Evolutionary conservation across 805 yeast species (phyloP), one percentile per base, ranked within the genome.

Genomic region (Teunomyces atbi): DNA sequence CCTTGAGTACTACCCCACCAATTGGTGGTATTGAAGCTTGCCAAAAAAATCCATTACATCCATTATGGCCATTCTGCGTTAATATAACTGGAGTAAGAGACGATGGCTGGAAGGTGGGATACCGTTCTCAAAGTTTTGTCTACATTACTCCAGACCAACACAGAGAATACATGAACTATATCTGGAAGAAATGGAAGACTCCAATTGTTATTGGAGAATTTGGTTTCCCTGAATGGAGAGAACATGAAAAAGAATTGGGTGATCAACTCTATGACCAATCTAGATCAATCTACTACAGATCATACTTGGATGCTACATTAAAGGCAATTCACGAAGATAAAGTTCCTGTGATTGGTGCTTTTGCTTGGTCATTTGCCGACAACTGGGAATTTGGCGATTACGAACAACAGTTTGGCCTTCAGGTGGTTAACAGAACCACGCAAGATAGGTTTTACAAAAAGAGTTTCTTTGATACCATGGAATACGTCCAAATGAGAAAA

Each of bases 321-420:
- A 54, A 61, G 23, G 59, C 59, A 19, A 47, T 48, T 27, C 41
- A 59, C 29, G 52, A 53, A 15, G 68, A 63, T 45, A 50, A 51
- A 2, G 64, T 66, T 20, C 51, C 58, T 5, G 52, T 66, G 18
- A 52, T 54, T n/a, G 69, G 69, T 6, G 61, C 64, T 11, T 55
- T 64, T 40, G 64, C 65, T 3, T 66, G 71, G 72, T 55, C 64
- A n/a, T 53, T 58, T 41, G 55, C 58, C 23, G 72, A 67, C 47
- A 61, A 65, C 48, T 57, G 64, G 56, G 71, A 67, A 47, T 65
- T 68, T 59, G 61, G 66, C 26, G 62, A 51, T 43, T 54, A 50
- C 16, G 28, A 18, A 2, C 56, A 51, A 45, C 60, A 57, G 28
- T 59, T 49, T 42, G 64, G 64, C 18, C 33, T 59, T 13, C 62